These are phyloP conservation scores for Draba incana DNA, from an alignment of 345 rosid species.

Conservation along the genomic window DNA sequence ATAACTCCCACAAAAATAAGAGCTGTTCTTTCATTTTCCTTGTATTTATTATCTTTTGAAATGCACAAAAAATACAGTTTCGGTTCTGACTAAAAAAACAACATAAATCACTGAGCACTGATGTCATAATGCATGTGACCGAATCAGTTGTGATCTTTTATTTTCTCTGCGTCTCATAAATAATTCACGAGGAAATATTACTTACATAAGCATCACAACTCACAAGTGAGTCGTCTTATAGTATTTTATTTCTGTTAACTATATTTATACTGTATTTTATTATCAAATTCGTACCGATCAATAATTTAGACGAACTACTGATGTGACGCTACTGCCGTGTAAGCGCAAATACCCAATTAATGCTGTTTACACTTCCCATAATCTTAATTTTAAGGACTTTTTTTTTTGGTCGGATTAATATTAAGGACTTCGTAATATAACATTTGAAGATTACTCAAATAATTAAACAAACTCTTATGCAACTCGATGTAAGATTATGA, in stretches of 20 bases:
- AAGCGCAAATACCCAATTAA: too few species aligned
- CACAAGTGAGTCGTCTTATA: constrained; percentile 11
- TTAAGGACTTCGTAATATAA: too few species aligned
- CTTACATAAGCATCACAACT: constrained; percentile 25
- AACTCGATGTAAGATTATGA: too few species aligned
- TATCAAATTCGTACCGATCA: constrained; percentile 23
- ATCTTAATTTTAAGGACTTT: too few species aligned
- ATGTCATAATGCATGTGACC: constrained; percentile 41
- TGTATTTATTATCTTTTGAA: constrained; percentile 27
- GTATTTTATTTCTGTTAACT: not conserved
- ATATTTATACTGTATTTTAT: not conserved
- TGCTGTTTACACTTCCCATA: too few species aligned
- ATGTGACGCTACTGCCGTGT: too few species aligned
- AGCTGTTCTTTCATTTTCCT: constrained; percentile 22
- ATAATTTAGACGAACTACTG: not conserved
- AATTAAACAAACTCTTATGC: too few species aligned
- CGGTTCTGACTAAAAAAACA: constrained; percentile 37
- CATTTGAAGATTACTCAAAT: too few species aligned
- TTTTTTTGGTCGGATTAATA: too few species aligned
- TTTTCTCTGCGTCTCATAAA: constrained; percentile 15
- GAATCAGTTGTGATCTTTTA: constrained; percentile 37
- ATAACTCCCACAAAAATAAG: constrained; percentile 14
- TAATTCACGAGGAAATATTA: constrained; percentile 38
- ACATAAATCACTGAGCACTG: constrained; percentile 29
- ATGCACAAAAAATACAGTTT: constrained; percentile 28